Percentiles rank a stretch among this genome's conserved stretches.
Evolutionary conservation across 2,329 filamentous ascomycete species (phyloP).

Genomic region (Thielaviopsis euricoi): DNA sequence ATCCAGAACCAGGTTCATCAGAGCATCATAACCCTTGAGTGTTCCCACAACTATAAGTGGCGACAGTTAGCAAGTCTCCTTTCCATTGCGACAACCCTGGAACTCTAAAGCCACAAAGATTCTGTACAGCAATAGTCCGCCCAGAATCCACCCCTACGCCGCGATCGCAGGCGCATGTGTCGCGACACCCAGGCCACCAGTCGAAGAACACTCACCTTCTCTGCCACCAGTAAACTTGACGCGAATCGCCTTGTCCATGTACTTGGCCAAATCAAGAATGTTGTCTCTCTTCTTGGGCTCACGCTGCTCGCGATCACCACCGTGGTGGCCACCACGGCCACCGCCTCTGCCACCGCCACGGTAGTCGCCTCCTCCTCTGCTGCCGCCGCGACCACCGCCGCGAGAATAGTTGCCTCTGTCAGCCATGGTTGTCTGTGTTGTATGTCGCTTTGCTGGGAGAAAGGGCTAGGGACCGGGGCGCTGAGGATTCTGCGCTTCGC

Average conservation of each 20-base stretch:
- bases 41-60: conserved; percentile 57
- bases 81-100: background rate
- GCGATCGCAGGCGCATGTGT: background rate
- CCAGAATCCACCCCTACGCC: background rate
- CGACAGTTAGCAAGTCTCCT: conserved; percentile 6
- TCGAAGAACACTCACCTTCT: conserved; percentile 44
- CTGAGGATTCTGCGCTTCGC: too few relatives aligned
- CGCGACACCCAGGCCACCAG: too few relatives aligned
- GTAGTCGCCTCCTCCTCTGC: conserved; percentile 22
- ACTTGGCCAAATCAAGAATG: conserved; percentile 86
- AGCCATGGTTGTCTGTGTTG: conserved; percentile 7
- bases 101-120: background rate
- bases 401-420: conserved; percentile 20
- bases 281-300: conserved; percentile 81
- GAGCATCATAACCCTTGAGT: conserved; percentile 86
- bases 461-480: too few relatives aligned
- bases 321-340: conserved; percentile 28
- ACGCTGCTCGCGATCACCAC: conserved; percentile 40
- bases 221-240: conserved; percentile 95
- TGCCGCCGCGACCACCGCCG: conserved; percentile 28
- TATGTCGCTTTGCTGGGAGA: background rate
- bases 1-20: conserved; percentile 96
- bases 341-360: conserved; percentile 27
- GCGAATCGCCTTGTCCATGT: conserved; percentile 88
- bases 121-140: background rate